phyloP scores from a whole-genome alignment of 2,329 filamentous ascomycete genomes.

The Ophiocordyceps robertsii region DNA sequence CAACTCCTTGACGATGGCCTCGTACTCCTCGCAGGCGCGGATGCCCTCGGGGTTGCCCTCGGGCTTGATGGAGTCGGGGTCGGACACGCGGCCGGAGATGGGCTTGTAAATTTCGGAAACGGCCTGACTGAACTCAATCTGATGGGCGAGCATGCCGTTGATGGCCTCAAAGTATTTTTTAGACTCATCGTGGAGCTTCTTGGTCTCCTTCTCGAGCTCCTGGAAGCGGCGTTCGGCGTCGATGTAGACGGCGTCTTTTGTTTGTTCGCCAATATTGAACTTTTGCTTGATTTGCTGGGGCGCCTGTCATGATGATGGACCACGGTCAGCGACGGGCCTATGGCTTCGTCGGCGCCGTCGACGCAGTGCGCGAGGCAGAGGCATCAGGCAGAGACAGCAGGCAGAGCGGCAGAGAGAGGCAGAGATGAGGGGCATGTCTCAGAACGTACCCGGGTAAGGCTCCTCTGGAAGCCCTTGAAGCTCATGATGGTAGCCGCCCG shows the following conservation, averaged over 20 bases:
- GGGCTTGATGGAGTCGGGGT: slow-evolving; percentile 68
- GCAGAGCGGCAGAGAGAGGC: slow-evolving; percentile 14
- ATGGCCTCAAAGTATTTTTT: slow-evolving; percentile 97
- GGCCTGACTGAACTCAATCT: slow-evolving; percentile 95
- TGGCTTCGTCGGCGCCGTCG: no score
- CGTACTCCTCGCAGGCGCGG: slow-evolving; percentile 90
- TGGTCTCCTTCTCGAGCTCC: slow-evolving; percentile 90
- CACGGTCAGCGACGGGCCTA: not conserved
- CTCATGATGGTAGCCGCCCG: slow-evolving; percentile 51
- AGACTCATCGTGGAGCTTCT: slow-evolving; percentile 91
- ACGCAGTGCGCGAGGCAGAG: no score
- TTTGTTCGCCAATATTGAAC: slow-evolving; percentile 92
- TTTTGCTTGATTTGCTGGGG: slow-evolving; percentile 83
- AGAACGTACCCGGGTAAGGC: slow-evolving; percentile 58
- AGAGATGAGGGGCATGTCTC: slow-evolving; percentile 6
- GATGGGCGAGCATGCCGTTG: slow-evolving; percentile 93
- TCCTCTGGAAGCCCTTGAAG: slow-evolving; percentile 93
- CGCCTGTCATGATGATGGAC: slow-evolving; percentile 33
- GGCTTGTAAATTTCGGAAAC: slow-evolving; percentile 97
- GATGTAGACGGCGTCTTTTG: slow-evolving; percentile 87
- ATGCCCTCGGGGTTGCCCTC: slow-evolving; percentile 92
- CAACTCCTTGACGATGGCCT: slow-evolving; percentile 77
- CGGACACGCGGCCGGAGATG: slow-evolving; percentile 89
- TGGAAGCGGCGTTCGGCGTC: slow-evolving; percentile 90
- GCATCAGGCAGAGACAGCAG: not conserved